A percentile compares a stretch with the other conserved stretches of the same genome.
phyloP scores from a whole-genome alignment of 179 eudicot genomes.

The Patellifolia procumbens region DNA sequence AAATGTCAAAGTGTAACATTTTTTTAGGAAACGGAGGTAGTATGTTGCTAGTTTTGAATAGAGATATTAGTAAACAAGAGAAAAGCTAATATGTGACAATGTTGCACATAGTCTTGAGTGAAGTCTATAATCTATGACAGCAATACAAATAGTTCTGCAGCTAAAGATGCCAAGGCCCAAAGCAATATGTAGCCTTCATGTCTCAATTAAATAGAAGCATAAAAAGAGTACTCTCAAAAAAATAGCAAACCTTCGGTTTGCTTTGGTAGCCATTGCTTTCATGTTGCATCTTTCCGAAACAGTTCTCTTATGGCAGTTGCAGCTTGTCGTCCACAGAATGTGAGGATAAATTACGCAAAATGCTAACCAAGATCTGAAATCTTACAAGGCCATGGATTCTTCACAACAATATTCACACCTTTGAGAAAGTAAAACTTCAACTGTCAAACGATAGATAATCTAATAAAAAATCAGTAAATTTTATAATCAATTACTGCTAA shows the following conservation, averaged over 20 bases:
- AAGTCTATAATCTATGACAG: no score
- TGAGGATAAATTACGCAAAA: neutral
- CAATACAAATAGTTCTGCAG: neutral
- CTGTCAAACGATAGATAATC: neutral
- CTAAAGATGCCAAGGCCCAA: slow-evolving; percentile 1
- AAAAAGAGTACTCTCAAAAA: neutral
- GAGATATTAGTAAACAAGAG: no score
- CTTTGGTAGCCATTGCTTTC: neutral
- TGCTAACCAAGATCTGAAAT: neutral
- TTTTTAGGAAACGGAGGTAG: no score
- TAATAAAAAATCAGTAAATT: no score
- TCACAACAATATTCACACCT: neutral
- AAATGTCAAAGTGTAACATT: no score
- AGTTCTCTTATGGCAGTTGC: neutral
- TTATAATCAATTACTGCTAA: no score
- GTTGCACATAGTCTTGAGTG: no score
- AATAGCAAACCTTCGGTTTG: slow-evolving; percentile 36
- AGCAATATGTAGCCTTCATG: neutral
- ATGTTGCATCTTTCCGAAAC: neutral
- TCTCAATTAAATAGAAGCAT: neutral
- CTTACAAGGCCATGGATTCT: neutral
- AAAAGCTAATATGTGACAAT: no score
- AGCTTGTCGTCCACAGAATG: neutral
- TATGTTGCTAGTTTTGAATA: no score
- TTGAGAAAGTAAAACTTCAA: neutral